Percentiles rank a stretch among this genome's conserved stretches.
These are phyloP conservation scores for Ophiognomonia clavigignenti-juglandacearum DNA, from an alignment of 2,329 filamentous ascomycete species.

Conservation along the genomic window DNA sequence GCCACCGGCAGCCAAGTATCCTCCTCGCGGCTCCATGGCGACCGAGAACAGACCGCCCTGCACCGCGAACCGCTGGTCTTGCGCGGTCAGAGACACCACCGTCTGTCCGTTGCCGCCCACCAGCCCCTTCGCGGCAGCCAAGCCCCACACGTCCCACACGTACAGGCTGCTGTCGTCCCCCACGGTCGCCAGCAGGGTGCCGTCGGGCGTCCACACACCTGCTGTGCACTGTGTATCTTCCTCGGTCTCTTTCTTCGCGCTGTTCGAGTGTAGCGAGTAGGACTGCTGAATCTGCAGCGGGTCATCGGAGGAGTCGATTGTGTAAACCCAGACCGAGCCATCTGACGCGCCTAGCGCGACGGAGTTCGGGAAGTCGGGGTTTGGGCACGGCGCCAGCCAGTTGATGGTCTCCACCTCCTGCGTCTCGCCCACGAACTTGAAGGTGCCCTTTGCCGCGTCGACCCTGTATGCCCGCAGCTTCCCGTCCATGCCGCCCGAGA, in stretches of 20 bases:
- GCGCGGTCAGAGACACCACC: conserved; percentile 69
- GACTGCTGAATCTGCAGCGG: conserved; percentile 80
- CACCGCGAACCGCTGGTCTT: conserved; percentile 86
- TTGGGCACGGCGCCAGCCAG: conserved; percentile 77
- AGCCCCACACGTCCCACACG: conserved; percentile 88
- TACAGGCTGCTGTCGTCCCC: conserved; percentile 84
- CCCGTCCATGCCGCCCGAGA: conserved; percentile 87
- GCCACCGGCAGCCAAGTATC: conserved; percentile 81
- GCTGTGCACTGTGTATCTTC: conserved; percentile 64
- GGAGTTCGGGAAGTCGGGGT: conserved; percentile 67
- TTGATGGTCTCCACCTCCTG: conserved; percentile 95
- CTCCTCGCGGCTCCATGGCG: conserved; percentile 72
- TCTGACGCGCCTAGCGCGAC: conserved; percentile 85
- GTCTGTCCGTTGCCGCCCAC: conserved; percentile 52
- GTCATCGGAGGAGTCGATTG: conserved; percentile 63
- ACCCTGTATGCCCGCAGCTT: conserved; percentile 67
- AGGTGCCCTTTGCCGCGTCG: conserved; percentile 37
- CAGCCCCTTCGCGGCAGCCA: conserved; percentile 56
- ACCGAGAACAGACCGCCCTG: conserved; percentile 89
- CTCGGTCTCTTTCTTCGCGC: too few relatives aligned
- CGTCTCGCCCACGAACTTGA: conserved; percentile 66
- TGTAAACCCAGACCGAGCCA: conserved; percentile 93
- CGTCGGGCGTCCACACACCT: conserved; percentile 85
- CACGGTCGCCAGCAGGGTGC: conserved; percentile 79
- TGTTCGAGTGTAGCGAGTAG: conserved; percentile 82